Conservation (phyloP, 768 basidiomycete genomes). For the Solioccasus polychromus region DNA sequence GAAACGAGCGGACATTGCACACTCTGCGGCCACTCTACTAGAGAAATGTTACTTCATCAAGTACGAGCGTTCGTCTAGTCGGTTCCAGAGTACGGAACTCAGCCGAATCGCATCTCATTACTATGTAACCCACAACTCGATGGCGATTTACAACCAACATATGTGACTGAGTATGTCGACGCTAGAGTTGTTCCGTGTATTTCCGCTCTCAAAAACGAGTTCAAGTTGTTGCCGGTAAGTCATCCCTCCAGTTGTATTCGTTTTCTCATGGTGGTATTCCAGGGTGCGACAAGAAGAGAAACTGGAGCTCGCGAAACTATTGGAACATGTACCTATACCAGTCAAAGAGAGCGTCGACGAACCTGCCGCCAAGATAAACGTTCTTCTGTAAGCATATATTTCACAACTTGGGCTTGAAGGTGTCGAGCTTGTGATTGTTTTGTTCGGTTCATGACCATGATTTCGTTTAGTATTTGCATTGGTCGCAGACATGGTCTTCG, state of each 20-base stretch:
- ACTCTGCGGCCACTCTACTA: constrained; percentile 88
- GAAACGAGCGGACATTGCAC: constrained; percentile 91
- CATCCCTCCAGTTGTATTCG: background rate
- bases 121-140: constrained; percentile 92
- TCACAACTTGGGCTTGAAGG: constrained; percentile 92
- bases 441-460: background rate
- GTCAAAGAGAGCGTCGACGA: constrained; percentile 97
- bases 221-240: constrained; percentile 80
- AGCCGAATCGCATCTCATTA: constrained; percentile 94
- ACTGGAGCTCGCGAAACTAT: constrained; percentile 81
- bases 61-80: constrained; percentile 84
- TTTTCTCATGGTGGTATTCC: background rate
- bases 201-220: constrained; percentile 94
- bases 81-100: constrained; percentile 90
- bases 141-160: constrained; percentile 96
- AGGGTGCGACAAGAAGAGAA: constrained; percentile 80
- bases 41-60: constrained; percentile 95
- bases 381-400: constrained; percentile 91
- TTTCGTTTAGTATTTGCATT: constrained; percentile 63
- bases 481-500: constrained; percentile 92
- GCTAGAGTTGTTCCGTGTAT: constrained; percentile 92
- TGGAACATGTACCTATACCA: constrained; percentile 95
- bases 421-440: constrained; percentile 14
- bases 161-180: constrained; percentile 81
- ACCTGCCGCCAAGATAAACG: constrained; percentile 96